These are phyloP conservation scores for Trichomonascus vanleenenianus DNA, from an alignment of 805 yeast genomes.

Conservation along the genomic window DNA sequence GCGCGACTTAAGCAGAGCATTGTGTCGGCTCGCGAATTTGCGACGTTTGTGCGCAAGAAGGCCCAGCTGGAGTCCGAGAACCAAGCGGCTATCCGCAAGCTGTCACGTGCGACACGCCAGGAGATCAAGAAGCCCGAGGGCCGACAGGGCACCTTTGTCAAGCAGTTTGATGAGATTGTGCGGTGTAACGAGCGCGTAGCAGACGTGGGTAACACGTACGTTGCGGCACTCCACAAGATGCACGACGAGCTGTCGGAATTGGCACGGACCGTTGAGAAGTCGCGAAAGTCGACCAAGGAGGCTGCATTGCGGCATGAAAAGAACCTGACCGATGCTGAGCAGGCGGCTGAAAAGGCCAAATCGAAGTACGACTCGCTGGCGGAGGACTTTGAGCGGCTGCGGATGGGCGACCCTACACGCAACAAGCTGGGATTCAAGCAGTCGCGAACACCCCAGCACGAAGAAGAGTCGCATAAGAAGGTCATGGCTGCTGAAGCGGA, in stretches of 20 bases:
- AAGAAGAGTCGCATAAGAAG: constrained; percentile 77
- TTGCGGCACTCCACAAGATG: constrained; percentile 75
- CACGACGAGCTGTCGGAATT: constrained; percentile 74
- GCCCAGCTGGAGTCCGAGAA: constrained; percentile 75
- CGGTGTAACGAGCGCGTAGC: constrained; percentile 71
- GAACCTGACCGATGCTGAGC: constrained; percentile 74
- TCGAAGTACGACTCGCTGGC: constrained; percentile 68
- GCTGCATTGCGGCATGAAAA: constrained; percentile 75
- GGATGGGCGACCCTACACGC: constrained; percentile 74
- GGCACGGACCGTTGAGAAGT: constrained; percentile 57
- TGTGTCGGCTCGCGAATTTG: constrained; percentile 76
- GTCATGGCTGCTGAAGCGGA: constrained; percentile 82
- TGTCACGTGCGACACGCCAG: constrained; percentile 48
- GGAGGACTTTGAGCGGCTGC: constrained; percentile 76
- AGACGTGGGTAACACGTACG: constrained; percentile 66
- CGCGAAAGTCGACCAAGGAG: constrained; percentile 74
- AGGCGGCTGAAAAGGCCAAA: constrained; percentile 83
- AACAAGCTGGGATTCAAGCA: constrained; percentile 75
- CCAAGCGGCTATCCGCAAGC: constrained; percentile 63
- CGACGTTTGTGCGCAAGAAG: constrained; percentile 69
- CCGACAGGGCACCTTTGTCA: constrained; percentile 58
- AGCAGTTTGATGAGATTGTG: constrained; percentile 59
- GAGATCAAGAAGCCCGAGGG: constrained; percentile 41
- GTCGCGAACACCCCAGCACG: constrained; percentile 73
- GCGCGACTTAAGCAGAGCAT: constrained; percentile 71